Conservation (phyloP, 2,329 filamentous ascomycete genomes). For the Anisogramma anomala region DNA sequence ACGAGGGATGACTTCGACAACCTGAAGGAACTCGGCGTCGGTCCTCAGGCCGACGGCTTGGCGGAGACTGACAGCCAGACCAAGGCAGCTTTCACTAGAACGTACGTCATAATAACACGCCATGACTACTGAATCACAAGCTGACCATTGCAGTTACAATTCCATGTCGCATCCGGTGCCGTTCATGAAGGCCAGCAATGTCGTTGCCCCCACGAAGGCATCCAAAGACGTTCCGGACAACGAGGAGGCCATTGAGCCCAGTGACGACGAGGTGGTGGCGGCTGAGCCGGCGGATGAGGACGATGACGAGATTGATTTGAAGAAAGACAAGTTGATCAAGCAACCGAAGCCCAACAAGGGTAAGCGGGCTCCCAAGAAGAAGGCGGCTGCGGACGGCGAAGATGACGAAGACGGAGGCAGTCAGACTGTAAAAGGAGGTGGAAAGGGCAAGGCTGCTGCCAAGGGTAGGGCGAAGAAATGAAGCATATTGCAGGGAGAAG, state of each 20-base stretch:
- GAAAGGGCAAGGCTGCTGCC: slow-evolving; percentile 28
- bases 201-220: slow-evolving; percentile 59
- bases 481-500: not conserved
- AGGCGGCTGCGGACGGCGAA: slow-evolving; percentile 35
- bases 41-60: slow-evolving; percentile 63
- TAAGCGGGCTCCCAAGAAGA: slow-evolving; percentile 29
- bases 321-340: slow-evolving; percentile 94
- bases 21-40: slow-evolving; percentile 82
- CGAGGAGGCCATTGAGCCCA: slow-evolving; percentile 91
- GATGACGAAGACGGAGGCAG: slow-evolving; percentile 40
- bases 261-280: slow-evolving; percentile 65
- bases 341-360: slow-evolving; percentile 67
- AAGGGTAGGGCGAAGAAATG: slow-evolving; percentile 40
- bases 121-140: not conserved
- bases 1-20: slow-evolving; percentile 92
- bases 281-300: slow-evolving; percentile 52
- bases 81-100: slow-evolving; percentile 79
- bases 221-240: slow-evolving; percentile 76
- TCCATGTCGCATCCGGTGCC: slow-evolving; percentile 74
- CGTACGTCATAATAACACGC: slow-evolving; percentile 46
- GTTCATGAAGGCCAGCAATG: slow-evolving; percentile 85
- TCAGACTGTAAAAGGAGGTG: slow-evolving; percentile 39
- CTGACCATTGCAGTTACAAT: slow-evolving; percentile 56
- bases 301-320: slow-evolving; percentile 70
- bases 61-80: slow-evolving; percentile 74